These are phyloP conservation scores for Fusarium bactridioides DNA, from an alignment of 2,329 filamentous ascomycete species.

Conservation along the genomic window DNA sequence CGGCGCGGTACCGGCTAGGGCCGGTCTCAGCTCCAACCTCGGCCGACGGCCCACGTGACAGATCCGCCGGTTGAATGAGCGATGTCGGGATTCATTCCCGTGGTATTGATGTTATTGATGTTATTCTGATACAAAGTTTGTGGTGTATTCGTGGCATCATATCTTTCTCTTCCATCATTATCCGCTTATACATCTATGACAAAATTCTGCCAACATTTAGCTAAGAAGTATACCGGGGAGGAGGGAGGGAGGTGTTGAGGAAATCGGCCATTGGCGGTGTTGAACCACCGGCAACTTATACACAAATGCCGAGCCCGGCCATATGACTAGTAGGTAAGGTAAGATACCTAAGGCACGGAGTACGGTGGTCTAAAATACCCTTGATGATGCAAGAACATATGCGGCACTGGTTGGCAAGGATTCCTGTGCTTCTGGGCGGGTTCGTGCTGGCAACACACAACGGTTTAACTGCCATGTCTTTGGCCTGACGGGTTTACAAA, in stretches of 20 bases:
- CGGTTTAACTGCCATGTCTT: too few species aligned
- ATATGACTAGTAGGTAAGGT: background rate
- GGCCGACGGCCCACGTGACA: slow-evolving; percentile 50
- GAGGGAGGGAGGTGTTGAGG: background rate
- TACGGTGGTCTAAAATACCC: background rate
- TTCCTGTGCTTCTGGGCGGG: background rate
- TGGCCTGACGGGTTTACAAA: too few species aligned
- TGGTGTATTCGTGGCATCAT: too few species aligned
- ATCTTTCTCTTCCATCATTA: background rate
- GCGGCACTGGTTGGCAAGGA: background rate
- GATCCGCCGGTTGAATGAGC: slow-evolving; percentile 19
- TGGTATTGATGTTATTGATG: background rate
- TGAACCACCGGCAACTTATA: slow-evolving; percentile 18
- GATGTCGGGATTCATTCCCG: slow-evolving; percentile 21
- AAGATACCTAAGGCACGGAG: background rate
- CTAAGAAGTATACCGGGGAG: background rate
- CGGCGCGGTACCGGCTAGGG: slow-evolving; percentile 51
- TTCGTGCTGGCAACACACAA: background rate
- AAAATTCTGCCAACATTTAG: background rate
- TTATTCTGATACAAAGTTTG: background rate
- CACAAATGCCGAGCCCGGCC: slow-evolving; percentile 29
- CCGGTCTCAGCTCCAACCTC: slow-evolving; percentile 54
- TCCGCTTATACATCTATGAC: background rate
- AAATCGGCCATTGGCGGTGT: background rate
- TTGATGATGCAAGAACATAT: background rate